These are phyloP conservation scores for Neurospora africana DNA, from an alignment of 495 filamentous ascomycete species.

Conservation along the genomic window DNA sequence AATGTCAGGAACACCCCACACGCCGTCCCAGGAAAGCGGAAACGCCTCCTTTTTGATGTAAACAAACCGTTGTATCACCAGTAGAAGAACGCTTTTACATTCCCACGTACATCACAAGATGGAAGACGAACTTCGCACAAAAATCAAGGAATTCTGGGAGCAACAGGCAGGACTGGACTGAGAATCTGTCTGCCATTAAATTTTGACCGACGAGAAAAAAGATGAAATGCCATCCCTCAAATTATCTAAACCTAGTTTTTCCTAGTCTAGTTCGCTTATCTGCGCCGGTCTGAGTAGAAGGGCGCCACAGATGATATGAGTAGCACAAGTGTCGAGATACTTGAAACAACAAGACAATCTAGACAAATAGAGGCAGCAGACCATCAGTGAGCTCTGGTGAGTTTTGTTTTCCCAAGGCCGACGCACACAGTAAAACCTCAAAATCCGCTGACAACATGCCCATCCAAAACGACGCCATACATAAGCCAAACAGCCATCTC, in stretches of 20 bases:
- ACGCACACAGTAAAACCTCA: neutral
- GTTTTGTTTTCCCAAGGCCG: neutral
- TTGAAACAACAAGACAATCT: neutral
- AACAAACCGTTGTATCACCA: neutral
- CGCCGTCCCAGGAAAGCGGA: neutral
- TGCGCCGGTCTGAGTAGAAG: neutral
- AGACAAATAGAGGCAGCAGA: neutral
- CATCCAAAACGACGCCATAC: neutral
- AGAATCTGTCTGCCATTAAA: neutral
- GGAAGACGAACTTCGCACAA: neutral
- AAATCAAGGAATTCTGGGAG: neutral
- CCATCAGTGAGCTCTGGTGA: neutral
- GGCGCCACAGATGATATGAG: too few species aligned
- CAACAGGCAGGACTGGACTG: neutral
- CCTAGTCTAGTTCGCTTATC: neutral
- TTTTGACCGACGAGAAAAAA: neutral
- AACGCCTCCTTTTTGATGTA: neutral
- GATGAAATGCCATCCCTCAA: neutral
- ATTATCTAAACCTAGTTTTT: neutral
- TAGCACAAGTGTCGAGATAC: too few species aligned
- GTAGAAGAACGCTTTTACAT: neutral
- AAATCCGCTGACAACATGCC: neutral
- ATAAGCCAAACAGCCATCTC: neutral
- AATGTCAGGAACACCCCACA: neutral
- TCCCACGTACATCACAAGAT: neutral